Conservation (phyloP, 306 rosid genomes). For the Cotoneaster glaucophyllus region DNA sequence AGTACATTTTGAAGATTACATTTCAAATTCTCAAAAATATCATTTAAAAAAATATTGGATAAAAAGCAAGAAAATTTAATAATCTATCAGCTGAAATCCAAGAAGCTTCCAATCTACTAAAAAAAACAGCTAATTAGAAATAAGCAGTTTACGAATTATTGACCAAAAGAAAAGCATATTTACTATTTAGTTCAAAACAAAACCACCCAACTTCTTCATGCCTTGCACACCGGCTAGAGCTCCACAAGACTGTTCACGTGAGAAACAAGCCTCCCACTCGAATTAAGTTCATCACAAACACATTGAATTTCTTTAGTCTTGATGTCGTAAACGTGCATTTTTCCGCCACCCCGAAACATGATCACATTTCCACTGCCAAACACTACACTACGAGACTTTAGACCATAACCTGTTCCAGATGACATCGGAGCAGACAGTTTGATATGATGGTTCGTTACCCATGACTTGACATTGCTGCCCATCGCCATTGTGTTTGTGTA, state of each 20-base stretch:
- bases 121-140: background rate
- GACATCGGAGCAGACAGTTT: background rate
- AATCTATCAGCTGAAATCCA: too few relatives aligned
- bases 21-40: too few relatives aligned
- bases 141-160: background rate
- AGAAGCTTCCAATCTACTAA: too few relatives aligned
- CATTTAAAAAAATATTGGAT: too few relatives aligned
- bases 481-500: constrained; percentile 29
- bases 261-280: background rate
- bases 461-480: constrained; percentile 15
- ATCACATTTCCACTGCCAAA: constrained; percentile 15
- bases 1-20: too few relatives aligned
- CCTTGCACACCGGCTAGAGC: constrained; percentile 3
- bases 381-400: background rate
- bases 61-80: too few relatives aligned
- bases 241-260: constrained; percentile 37
- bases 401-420: background rate
- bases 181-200: background rate
- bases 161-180: background rate
- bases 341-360: background rate
- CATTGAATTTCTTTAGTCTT: constrained; percentile 5
- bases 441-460: constrained; percentile 10
- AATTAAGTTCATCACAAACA: background rate
- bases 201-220: background rate
- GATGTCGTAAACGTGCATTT: background rate